Percentiles rank a stretch among this genome's conserved stretches.
Evolutionary conservation across 441 rosid species (phyloP).

Genomic region (Croton setiger): DNA sequence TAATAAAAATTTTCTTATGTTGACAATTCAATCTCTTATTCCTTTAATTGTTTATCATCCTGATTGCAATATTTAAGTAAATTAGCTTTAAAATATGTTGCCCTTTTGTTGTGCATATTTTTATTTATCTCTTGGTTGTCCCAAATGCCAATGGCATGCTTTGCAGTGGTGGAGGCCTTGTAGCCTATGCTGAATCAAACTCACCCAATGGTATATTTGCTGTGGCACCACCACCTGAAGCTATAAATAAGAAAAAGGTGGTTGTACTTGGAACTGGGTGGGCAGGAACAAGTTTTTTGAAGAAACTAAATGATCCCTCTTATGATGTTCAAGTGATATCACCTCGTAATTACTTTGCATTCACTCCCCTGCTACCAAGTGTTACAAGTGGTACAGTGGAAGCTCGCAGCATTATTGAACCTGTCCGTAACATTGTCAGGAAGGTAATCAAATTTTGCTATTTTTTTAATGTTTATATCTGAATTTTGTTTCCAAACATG

Average conservation of each 20-base stretch:
- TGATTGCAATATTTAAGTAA: background rate
- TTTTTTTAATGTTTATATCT: background rate
- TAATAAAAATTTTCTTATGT: no score
- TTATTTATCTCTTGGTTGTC: background rate
- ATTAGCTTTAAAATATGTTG: background rate
- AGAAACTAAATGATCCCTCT: slow-evolving; percentile 50
- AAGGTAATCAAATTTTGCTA: slow-evolving; percentile 47
- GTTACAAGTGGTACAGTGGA: slow-evolving; percentile 98
- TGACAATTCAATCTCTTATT: no score
- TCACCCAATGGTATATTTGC: slow-evolving; percentile 27
- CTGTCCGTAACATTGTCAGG: slow-evolving; percentile 78
- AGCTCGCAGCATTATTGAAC: slow-evolving; percentile 76
- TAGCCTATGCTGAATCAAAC: slow-evolving; percentile 75
- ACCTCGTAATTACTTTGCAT: slow-evolving; percentile 95
- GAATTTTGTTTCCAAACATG: background rate
- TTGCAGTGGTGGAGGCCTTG: slow-evolving; percentile 79
- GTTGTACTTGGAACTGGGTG: slow-evolving; percentile 97
- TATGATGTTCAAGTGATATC: slow-evolving; percentile 91
- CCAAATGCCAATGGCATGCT: background rate
- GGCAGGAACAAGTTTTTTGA: slow-evolving; percentile 94
- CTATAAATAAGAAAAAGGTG: slow-evolving; percentile 61
- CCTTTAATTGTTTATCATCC: no score
- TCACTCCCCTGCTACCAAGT: slow-evolving; percentile 91
- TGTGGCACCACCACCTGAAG: slow-evolving; percentile 31
- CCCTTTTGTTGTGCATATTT: background rate